Conservation (phyloP, 148 eudicot species). For the Pharnaceum exiguum region DNA sequence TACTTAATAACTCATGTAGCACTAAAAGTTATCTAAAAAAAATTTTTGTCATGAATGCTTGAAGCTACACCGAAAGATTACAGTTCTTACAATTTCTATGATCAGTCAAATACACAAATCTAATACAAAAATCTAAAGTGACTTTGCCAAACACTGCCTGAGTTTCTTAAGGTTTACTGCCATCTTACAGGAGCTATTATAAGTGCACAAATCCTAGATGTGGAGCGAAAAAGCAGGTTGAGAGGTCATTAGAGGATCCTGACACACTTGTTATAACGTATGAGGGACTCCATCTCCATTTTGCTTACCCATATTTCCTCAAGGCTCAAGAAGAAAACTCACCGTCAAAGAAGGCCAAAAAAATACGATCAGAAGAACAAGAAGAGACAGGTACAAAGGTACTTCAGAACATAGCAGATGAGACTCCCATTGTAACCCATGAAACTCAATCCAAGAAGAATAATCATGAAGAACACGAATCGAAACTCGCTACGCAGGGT, state of each 20-base stretch:
- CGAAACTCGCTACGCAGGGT: conserved; percentile 27
- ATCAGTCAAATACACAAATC: too few species aligned
- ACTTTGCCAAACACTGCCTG: neutral
- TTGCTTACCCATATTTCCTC: conserved; percentile 45
- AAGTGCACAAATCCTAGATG: conserved; percentile 85
- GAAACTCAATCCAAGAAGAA: neutral
- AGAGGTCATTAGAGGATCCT: conserved; percentile 59
- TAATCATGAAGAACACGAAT: neutral
- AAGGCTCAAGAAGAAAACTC: conserved; percentile 17
- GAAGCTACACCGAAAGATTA: too few species aligned
- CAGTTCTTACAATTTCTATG: too few species aligned
- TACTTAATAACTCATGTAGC: too few species aligned
- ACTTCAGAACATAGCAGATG: neutral
- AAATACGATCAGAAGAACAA: conserved; percentile 1
- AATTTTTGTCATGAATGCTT: too few species aligned
- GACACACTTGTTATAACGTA: conserved; percentile 71
- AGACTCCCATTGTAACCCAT: neutral
- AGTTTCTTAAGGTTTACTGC: neutral
- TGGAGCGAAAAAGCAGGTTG: conserved; percentile 87
- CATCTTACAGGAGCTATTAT: conserved; percentile 87
- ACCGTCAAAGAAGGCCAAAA: conserved; percentile 40
- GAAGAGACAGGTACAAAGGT: conserved; percentile 4
- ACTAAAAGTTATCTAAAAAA: too few species aligned
- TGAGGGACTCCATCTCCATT: conserved; percentile 90
- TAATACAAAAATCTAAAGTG: too few species aligned